Conservation (phyloP, 495 filamentous ascomycete species). For the Penicillium turbatum region DNA sequence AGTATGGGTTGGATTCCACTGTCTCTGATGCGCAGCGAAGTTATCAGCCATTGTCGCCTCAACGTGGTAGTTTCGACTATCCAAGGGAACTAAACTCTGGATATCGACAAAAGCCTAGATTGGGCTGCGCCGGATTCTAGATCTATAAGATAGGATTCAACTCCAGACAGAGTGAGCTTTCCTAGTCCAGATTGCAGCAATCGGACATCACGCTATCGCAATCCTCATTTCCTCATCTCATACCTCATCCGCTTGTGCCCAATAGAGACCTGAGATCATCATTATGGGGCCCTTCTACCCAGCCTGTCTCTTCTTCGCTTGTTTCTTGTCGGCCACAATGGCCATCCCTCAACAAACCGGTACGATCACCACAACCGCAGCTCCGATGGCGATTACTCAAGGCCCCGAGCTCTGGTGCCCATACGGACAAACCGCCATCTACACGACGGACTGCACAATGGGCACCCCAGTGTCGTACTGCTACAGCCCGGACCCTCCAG, state of each 20-base stretch:
- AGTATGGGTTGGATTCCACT: neutral
- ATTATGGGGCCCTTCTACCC: constrained; percentile 2
- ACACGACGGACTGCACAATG: constrained; percentile 29
- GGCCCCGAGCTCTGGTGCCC: constrained; percentile 17
- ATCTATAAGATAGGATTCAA: neutral
- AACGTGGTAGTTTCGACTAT: neutral
- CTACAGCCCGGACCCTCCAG: constrained; percentile 13
- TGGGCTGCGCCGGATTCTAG: no score
- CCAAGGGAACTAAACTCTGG: neutral
- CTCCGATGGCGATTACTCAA: constrained; percentile 12
- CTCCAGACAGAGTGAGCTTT: neutral
- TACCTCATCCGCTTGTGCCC: no score
- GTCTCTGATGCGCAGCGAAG: neutral
- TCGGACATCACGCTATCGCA: neutral
- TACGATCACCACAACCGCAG: constrained; percentile 1
- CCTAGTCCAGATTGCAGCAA: neutral
- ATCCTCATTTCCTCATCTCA: neutral
- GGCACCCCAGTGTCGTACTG: constrained; percentile 25
- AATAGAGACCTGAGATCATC: neutral
- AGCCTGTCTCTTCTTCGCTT: neutral
- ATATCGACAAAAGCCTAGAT: neutral
- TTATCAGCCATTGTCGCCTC: neutral
- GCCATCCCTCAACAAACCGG: constrained; percentile 13
- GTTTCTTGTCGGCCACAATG: neutral
- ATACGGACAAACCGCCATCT: constrained; percentile 22